phyloP scores from a whole-genome alignment of 2,329 filamentous ascomycete species.

The Fusarium poae region DNA sequence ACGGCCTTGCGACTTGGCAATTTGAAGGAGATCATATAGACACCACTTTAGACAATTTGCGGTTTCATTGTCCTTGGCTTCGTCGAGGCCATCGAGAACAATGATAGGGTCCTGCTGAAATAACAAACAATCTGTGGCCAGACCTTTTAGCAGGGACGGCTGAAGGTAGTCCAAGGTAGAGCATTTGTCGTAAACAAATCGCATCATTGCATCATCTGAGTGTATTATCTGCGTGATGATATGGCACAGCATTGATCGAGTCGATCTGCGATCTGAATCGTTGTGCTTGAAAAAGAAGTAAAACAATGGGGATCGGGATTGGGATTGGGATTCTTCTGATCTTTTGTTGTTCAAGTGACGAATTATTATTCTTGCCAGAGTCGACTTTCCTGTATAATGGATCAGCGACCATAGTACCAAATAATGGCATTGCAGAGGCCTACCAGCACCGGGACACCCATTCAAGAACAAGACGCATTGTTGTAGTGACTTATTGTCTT shows the following conservation, averaged over 20 bases:
- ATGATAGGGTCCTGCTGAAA: rapidly evolving
- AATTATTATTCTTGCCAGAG: neutral
- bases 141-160: neutral
- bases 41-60: neutral
- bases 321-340: rapidly evolving
- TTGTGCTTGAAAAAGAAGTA: neutral
- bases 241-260: neutral
- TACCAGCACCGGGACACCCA: neutral
- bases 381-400: neutral
- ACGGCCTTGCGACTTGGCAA: neutral
- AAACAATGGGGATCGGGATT: rapidly evolving
- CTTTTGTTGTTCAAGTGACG: neutral
- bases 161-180: neutral
- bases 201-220: neutral
- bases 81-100: neutral
- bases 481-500: rapidly evolving
- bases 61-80: neutral
- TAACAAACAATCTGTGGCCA: neutral
- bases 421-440: rapidly evolving
- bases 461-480: neutral
- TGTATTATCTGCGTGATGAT: neutral
- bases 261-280: rapidly evolving
- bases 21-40: neutral
- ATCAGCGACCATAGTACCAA: rapidly evolving
- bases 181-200: neutral